Evolutionary conservation across 1,284 basidiomycete genomes (phyloP), one percentile per base, ranked within the genome.

Genomic region (Butyriboletus regius): DNA sequence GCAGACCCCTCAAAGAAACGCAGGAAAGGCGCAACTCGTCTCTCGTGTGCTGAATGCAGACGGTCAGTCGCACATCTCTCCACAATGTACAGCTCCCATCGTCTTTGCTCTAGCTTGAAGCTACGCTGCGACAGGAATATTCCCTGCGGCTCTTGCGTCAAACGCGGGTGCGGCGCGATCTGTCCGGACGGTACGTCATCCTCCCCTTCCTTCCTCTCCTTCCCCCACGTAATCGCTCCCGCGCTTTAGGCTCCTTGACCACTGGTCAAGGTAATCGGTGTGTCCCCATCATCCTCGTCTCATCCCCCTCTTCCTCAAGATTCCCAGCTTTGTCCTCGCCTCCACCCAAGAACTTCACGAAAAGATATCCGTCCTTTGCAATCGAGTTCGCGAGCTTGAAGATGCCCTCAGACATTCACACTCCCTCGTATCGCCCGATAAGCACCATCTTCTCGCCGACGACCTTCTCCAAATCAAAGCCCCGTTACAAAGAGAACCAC

Each of bases 301-400:
- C n/a, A 24, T 28, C 22, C 17, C 13, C 29, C 13, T n/a, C 20
- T 29, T 45, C 47, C 51, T 54, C 37, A 60, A 14, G 3, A 33
- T 50, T 43, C 47, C 7, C 56, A 85, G 85, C n/a, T 88, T 88
- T 59, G 85, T 88, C 2, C 76, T 89, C 36, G 86, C 87, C 0
- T 85, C 85, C 0, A 89, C 86, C 0, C 82, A 86, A 64, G 86
- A 89, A 58, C 72, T 89, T 0, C 87, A 89, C 62, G 85, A 88
- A 67, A 87, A 88, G 67, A 89, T 90, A 50, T 72, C 78, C 18
- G 81, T 86, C 60, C 77, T 90, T 8, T 79, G 82, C 37, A 79
- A 70, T 53, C 84, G 88, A 41, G 81, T 88, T 18, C 77, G 85
- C 48, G 80, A 87, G 48, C 75, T 90, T n/a, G 87, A 90, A 62